phyloP scores from a whole-genome alignment of 495 filamentous ascomycete genomes.

The Neurospora intermedia region DNA sequence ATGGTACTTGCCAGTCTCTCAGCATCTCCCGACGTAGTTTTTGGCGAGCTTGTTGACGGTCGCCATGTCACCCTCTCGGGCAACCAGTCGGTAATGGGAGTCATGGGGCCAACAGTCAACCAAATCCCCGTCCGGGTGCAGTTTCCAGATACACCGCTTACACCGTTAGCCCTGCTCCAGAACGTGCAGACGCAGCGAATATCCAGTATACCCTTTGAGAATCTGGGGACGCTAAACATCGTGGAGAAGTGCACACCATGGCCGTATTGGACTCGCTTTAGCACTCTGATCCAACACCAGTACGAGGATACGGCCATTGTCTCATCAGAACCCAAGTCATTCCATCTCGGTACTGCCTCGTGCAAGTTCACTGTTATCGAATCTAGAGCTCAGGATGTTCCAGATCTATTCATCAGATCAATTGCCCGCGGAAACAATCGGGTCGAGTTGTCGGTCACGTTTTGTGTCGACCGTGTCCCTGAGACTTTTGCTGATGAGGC shows the following conservation, averaged over 20 bases:
- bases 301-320: conserved; percentile 25
- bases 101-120: conserved; percentile 35
- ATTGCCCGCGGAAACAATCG: conserved; percentile 18
- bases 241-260: conserved; percentile 37
- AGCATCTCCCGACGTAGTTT: conserved; percentile 34
- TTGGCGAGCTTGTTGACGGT: conserved; percentile 40
- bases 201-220: conserved; percentile 31
- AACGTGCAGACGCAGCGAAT: conserved; percentile 31
- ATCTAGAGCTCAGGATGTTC: conserved; percentile 26
- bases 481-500: conserved; percentile 29
- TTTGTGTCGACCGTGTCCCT: conserved; percentile 30
- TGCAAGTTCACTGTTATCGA: conserved; percentile 31
- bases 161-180: conserved; percentile 31
- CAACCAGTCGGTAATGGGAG: conserved; percentile 25
- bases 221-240: conserved; percentile 30
- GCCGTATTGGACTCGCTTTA: conserved; percentile 40
- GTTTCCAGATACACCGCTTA: conserved; percentile 29
- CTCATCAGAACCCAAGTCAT: conserved; percentile 22
- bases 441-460: conserved; percentile 30
- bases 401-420: conserved; percentile 33
- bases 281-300: conserved; percentile 33
- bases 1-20: conserved; percentile 37
- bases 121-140: conserved; percentile 33
- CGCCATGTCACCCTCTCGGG: conserved; percentile 28
- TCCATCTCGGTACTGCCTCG: conserved; percentile 28